A percentile compares a stretch with the other conserved stretches of the same genome.
Conservation (phyloP, 331 rosid species). For the Quercus phellos region DNA sequence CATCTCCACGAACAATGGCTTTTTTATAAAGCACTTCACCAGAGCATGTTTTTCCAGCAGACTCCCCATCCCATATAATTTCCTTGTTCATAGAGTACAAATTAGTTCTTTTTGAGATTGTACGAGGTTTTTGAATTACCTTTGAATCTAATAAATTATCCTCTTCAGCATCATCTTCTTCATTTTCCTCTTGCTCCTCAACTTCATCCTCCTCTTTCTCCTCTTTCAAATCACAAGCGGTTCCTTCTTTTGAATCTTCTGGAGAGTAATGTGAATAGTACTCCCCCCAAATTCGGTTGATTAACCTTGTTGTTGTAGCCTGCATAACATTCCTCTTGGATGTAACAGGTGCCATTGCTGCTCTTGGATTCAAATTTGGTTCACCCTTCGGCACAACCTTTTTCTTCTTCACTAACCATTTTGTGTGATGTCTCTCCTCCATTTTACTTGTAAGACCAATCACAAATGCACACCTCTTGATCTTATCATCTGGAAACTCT, state of each 20-base stretch:
- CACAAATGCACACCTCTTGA: conserved; percentile 72
- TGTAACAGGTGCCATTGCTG: conserved; percentile 54
- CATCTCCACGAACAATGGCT: conserved; percentile 59
- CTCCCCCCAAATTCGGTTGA: conserved; percentile 89
- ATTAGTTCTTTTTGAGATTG: conserved; percentile 35
- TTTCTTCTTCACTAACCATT: conserved; percentile 78
- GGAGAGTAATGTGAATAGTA: conserved; percentile 74
- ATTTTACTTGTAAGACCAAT: conserved; percentile 63
- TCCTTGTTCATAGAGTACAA: conserved; percentile 28
- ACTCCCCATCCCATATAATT: conserved; percentile 58
- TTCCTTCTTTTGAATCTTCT: conserved; percentile 47
- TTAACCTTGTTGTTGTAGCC: conserved; percentile 81
- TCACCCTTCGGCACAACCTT: conserved; percentile 43
- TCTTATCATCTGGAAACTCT: conserved; percentile 66
- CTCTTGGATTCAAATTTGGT: conserved; percentile 80
- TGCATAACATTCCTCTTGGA: conserved; percentile 80
- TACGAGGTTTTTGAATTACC: conserved; percentile 34
- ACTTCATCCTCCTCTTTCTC: conserved; percentile 58
- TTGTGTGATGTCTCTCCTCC: conserved; percentile 93
- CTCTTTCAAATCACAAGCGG: conserved; percentile 42
- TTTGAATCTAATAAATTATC: conserved; percentile 32
- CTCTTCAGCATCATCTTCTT: conserved; percentile 57
- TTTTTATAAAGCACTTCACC: conserved; percentile 49
- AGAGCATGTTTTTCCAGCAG: conserved; percentile 49
- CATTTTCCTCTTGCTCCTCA: conserved; percentile 65